Evolutionary conservation across 2,329 filamentous ascomycete genomes (phyloP), one percentile per base, ranked within the genome.

Genomic region (Apiospora pterosperma): DNA sequence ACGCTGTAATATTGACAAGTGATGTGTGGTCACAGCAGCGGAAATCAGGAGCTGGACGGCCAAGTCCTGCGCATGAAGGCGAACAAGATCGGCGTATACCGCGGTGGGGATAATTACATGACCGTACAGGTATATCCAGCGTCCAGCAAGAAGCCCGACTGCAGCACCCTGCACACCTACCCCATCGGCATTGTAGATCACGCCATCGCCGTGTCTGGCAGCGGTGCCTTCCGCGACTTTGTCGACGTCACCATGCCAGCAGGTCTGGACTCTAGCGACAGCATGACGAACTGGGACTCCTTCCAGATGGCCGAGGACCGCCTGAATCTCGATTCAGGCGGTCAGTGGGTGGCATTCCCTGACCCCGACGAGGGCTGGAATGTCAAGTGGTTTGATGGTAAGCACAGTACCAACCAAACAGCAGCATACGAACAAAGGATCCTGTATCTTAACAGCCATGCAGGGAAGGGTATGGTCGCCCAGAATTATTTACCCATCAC

Each of bases 341-440:
- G 73, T 7, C 59, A 67, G 34, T 80, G 79, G 78, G 68, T 77
- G n/a, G 74, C 75, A 3, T 75, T 79, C 65, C 77, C 76, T 7
- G 44, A 23, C 1, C 63, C 52, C 10, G 62, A 64, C 16, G 64
- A 66, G 19, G 69, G 64, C 59, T 80, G 74, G 75, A 66, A 66
- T 36, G 71, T 79, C 31, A 76, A 74, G 64, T 80, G 77, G 77
- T 76, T 76, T 48, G 74, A 76, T 66, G 75, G 78, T 78, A 63
- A 69, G 77, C 71, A 42, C 8, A 42, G 3, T 39, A 25, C 41
- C 21, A 19, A 25, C 25, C 34, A 12, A 14, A 25, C 16, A 2
- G 16, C 39, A 34, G 5, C 10, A 7, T 25, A 28, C 10, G n/a
- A 60, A 39, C 2, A 23, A 10, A 58, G 16, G 52, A 34, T 6